Evolutionary conservation across 164 flowering plant species (phyloP).

Genomic region (Echeveria elegans): DNA sequence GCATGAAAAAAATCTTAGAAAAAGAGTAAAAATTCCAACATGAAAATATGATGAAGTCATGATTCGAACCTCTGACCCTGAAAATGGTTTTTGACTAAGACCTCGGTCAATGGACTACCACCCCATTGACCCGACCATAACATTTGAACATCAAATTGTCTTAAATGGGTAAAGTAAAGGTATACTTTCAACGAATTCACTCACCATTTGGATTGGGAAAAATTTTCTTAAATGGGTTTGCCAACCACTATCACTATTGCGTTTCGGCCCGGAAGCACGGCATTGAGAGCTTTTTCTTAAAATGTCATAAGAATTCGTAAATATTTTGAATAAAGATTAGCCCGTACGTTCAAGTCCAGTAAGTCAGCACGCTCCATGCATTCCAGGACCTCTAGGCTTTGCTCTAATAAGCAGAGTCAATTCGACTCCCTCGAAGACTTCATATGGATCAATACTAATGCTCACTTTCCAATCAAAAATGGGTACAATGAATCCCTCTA

Average conservation of each 20-base stretch:
- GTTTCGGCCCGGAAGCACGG: constrained; percentile 87
- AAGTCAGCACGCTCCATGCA: constrained; percentile 97
- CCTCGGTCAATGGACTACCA: too few relatives aligned
- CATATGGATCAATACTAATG: constrained; percentile 83
- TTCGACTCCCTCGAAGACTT: constrained; percentile 79
- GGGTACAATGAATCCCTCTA: constrained; percentile 97
- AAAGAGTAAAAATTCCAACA: too few relatives aligned
- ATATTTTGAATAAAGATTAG: constrained; percentile 39
- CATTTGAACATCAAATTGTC: too few relatives aligned
- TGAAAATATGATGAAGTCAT: too few relatives aligned
- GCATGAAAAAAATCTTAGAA: too few relatives aligned
- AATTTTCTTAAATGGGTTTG: too few relatives aligned
- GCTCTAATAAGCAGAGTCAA: constrained; percentile 98
- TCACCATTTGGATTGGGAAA: too few relatives aligned
- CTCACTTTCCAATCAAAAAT: constrained; percentile 80
- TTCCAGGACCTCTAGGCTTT: constrained; percentile 98
- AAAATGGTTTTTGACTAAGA: too few relatives aligned
- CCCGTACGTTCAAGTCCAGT: constrained; percentile 83
- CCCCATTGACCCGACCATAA: too few relatives aligned
- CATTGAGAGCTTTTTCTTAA: constrained; percentile 88
- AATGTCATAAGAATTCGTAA: background rate
- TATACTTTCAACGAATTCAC: too few relatives aligned
- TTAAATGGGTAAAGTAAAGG: too few relatives aligned
- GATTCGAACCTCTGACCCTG: too few relatives aligned
- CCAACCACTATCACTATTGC: constrained; percentile 93